Evolutionary conservation across 169 alveolate genomes (phyloP), one percentile per base, ranked within the genome.

Genomic region (Perkinsus chesapeaki): DNA sequence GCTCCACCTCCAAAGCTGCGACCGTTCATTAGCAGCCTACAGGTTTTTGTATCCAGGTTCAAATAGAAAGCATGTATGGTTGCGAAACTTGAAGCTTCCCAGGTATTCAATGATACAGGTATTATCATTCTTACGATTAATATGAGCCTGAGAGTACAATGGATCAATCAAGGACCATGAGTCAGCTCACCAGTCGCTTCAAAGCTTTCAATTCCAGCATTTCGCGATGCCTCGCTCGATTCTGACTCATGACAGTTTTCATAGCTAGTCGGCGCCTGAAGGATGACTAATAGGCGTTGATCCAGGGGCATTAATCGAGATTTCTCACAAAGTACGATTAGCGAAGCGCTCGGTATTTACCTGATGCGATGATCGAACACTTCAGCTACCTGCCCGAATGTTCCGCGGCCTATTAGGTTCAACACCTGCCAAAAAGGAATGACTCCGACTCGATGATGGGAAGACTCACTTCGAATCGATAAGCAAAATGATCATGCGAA

Each of bases 381-480:
- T 94, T 95, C 95, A 9, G 96, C 91, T 31, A 97, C 98, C 73
- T 97, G 95, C 16, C 98, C 98, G 95, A 97, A 97, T 31, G 97
- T 94, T 0, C 98, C 98, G 92, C 96, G 95, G 7, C 98, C 98
- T 38, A 97, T 92, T 60, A 93, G 82, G 72, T 94, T 97, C 39
- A 96, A 38, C 3, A 97, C 95, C 94, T 97, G 82, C 27, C 82
- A 23, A 43, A 16, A 16, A 43, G 16, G 60, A 7, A 60, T 60
- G 31, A 60, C 31, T 20, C 7, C 82, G 82, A 27, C 27, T 23
- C 27, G 23, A 60, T 23, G 16, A 27, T 3, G 82, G 37, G 7
- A 3, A 3, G 31, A 23, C 82, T 16, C 82, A 97, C 95, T 94
- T 97, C 98, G 95, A 95, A 97, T 93, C 98, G 92, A 91, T 95